phyloP scores from a whole-genome alignment of 2,329 filamentous ascomycete species.

The Purpureocillium lavendulum region DNA sequence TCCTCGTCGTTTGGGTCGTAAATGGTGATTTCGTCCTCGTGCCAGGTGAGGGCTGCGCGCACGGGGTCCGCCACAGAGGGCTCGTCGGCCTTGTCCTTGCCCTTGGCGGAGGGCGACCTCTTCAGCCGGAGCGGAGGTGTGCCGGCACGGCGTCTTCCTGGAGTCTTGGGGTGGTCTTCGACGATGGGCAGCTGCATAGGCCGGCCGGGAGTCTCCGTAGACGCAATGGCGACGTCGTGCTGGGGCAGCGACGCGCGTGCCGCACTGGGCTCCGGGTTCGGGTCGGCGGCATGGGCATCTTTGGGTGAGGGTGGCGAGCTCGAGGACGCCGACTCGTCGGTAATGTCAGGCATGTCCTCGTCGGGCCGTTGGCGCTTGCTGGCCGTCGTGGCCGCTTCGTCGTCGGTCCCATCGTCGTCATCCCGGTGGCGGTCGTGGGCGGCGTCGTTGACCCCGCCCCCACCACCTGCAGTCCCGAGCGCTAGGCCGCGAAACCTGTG shows the following conservation, averaged over 20 bases:
- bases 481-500: slow-evolving; percentile 44
- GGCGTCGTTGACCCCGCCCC: slow-evolving; percentile 16
- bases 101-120: slow-evolving; percentile 6
- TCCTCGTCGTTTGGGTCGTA: slow-evolving; percentile 57
- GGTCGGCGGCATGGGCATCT: too few species aligned
- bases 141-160: slow-evolving; percentile 23
- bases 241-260: not conserved
- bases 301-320: slow-evolving; percentile 1
- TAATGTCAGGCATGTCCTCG: slow-evolving; percentile 2
- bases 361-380: slow-evolving; percentile 7
- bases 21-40: slow-evolving; percentile 59
- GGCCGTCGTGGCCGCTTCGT: too few species aligned
- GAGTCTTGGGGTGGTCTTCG: slow-evolving; percentile 29
- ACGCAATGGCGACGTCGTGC: not conserved
- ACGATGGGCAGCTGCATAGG: slow-evolving; percentile 21
- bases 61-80: slow-evolving; percentile 40
- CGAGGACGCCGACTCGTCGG: slow-evolving; percentile 16
- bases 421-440: not conserved
- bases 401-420: not conserved
- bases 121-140: slow-evolving; percentile 29
- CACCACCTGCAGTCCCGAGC: slow-evolving; percentile 39
- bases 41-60: slow-evolving; percentile 56
- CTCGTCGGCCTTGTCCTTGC: slow-evolving; percentile 21
- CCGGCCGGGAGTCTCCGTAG: not conserved
- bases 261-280: not conserved